Percentiles rank a stretch among this genome's conserved stretches.
Evolutionary conservation across 768 basidiomycete species (phyloP).

Genomic region (Clathrus columnatus): DNA sequence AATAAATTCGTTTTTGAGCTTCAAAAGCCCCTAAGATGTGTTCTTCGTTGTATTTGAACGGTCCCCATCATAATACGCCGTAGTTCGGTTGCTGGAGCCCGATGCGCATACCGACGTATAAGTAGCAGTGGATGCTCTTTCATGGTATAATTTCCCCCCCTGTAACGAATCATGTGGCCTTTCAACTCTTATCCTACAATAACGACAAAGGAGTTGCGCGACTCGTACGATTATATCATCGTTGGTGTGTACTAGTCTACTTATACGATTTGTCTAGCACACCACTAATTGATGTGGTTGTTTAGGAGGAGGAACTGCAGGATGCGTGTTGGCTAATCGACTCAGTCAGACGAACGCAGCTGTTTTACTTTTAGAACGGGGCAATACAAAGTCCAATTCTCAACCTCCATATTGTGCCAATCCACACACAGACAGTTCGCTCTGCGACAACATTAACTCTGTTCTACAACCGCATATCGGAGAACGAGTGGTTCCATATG

Average conservation of each 20-base stretch:
- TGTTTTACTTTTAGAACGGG: slow-evolving; percentile 35
- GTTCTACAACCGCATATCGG: neutral
- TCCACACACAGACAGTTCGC: neutral
- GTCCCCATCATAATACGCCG: too few species aligned
- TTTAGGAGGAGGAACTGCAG: slow-evolving; percentile 28
- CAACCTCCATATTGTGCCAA: neutral
- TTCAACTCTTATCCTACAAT: too few species aligned
- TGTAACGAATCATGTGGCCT: too few species aligned
- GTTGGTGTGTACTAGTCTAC: slow-evolving; percentile 26
- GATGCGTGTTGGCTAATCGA: slow-evolving; percentile 36
- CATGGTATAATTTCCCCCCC: too few species aligned
- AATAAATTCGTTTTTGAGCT: too few species aligned
- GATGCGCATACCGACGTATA: too few species aligned
- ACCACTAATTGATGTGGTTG: neutral
- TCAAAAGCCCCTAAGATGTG: too few species aligned
- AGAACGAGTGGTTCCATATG: neutral
- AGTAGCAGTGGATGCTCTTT: too few species aligned
- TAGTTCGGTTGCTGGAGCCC: too few species aligned
- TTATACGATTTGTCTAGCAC: neutral
- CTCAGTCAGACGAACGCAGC: slow-evolving; percentile 28
- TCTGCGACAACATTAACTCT: neutral
- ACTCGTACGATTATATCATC: slow-evolving; percentile 46
- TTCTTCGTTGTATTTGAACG: too few species aligned
- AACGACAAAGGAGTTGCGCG: too few species aligned
- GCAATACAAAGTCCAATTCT: slow-evolving; percentile 7